Conservation (phyloP, 768 basidiomycete genomes). For the Suillus luteus region DNA sequence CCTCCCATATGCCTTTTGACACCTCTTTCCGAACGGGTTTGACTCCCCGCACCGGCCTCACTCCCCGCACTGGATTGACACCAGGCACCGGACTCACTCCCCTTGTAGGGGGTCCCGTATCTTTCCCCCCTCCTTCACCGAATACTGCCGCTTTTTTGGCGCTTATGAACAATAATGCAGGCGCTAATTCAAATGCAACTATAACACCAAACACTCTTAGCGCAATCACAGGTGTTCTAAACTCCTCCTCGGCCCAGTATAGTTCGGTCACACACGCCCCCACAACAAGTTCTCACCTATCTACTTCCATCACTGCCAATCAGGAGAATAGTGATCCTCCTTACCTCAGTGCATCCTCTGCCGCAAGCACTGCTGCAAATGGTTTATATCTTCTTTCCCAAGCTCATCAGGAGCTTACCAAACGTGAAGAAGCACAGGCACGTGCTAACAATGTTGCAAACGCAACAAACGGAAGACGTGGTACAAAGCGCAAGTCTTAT, state of each 20-base stretch:
- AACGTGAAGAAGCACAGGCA: conserved; percentile 85
- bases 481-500: conserved; percentile 70
- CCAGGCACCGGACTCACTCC: conserved; percentile 78
- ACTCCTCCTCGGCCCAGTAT: conserved; percentile 33
- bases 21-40: conserved; percentile 80
- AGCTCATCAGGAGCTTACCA: conserved; percentile 94
- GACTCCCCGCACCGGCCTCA: conserved; percentile 84
- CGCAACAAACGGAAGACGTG: conserved; percentile 43
- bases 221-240: conserved; percentile 75
- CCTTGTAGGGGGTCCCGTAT: conserved; percentile 69
- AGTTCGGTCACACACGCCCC: conserved; percentile 34
- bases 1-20: conserved; percentile 57
- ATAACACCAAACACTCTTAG: conserved; percentile 63
- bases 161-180: conserved; percentile 71
- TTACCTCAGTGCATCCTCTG: conserved; percentile 51
- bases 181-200: conserved; percentile 40
- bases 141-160: conserved; percentile 92
- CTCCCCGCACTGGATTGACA: conserved; percentile 81
- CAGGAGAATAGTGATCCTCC: conserved; percentile 33
- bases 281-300: conserved; percentile 36
- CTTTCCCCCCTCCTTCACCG: conserved; percentile 83
- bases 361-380: conserved; percentile 78
- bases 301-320: conserved; percentile 36
- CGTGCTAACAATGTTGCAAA: conserved; percentile 48
- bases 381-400: conserved; percentile 93